phyloP scores from a whole-genome alignment of 768 basidiomycete species.

The Podaxis sp. region DNA sequence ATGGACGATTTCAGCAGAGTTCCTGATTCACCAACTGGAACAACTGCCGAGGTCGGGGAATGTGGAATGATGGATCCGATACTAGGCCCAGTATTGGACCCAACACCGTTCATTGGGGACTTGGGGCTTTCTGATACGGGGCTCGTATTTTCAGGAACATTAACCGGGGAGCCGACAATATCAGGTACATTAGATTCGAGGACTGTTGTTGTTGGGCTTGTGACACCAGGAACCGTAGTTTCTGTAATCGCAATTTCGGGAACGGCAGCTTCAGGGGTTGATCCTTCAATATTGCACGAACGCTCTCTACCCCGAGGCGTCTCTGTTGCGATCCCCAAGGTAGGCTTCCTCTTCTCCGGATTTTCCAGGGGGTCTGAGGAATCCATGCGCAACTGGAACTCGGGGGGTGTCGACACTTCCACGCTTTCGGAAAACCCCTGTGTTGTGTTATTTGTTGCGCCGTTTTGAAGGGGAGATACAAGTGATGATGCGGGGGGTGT shows the following conservation, averaged over 20 bases:
- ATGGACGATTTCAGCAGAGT: slow-evolving; percentile 69
- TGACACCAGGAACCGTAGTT: neutral
- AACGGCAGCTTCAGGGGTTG: neutral
- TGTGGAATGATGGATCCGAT: slow-evolving; percentile 16
- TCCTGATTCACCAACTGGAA: slow-evolving; percentile 58
- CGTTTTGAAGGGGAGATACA: neutral
- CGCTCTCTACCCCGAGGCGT: neutral
- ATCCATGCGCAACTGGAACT: neutral
- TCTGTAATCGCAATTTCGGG: neutral
- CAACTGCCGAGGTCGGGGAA: slow-evolving; percentile 34
- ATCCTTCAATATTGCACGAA: neutral
- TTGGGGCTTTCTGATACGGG: slow-evolving; percentile 18
- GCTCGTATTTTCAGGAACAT: neutral
- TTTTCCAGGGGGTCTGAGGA: neutral
- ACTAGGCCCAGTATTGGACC: slow-evolving; percentile 17
- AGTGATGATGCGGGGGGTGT: neutral
- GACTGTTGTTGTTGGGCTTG: neutral
- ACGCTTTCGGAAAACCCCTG: neutral
- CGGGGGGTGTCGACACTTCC: neutral
- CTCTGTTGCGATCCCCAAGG: neutral
- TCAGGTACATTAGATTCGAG: neutral
- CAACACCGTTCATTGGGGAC: slow-evolving; percentile 26
- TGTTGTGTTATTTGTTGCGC: neutral
- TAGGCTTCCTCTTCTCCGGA: slow-evolving; percentile 1
- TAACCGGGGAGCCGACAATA: neutral